Conservation (phyloP, 2,329 filamentous ascomycete genomes). For the Pyrenophora tritici-repentis region DNA sequence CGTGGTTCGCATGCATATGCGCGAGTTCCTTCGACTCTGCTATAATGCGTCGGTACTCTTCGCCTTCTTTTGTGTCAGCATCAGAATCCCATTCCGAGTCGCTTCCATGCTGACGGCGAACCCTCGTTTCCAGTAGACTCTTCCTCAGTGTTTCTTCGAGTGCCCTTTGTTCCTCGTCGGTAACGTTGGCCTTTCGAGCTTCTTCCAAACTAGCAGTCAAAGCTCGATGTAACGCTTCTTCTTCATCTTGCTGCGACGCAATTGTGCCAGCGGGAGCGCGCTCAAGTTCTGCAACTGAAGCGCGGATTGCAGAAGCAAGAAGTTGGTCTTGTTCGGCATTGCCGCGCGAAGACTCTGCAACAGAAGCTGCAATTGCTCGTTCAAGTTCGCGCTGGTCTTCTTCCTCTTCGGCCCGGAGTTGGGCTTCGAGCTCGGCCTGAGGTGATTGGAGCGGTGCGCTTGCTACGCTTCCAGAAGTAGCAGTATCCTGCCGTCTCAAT, state of each 20-base stretch:
- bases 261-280: conserved; percentile 36
- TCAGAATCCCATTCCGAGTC: conserved; percentile 37
- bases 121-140: conserved; percentile 51
- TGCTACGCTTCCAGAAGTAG: conserved; percentile 30
- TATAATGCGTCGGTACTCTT: conserved; percentile 44
- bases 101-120: conserved; percentile 19
- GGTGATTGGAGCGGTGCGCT: conserved; percentile 17
- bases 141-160: conserved; percentile 53
- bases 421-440: conserved; percentile 21
- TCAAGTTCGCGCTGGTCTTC: conserved; percentile 68
- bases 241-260: conserved; percentile 45
- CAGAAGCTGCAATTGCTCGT: conserved; percentile 66
- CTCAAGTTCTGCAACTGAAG: conserved; percentile 67
- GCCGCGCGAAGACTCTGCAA: conserved; percentile 71
- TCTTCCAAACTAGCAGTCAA: conserved; percentile 57
- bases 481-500: conserved; percentile 26
- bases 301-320: conserved; percentile 74
- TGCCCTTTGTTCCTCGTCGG: conserved; percentile 45
- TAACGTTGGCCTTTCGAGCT: conserved; percentile 41
- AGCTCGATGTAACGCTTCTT: conserved; percentile 55
- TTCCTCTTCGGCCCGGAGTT: conserved; percentile 37
- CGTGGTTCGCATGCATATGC: conserved; percentile 29
- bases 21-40: conserved; percentile 42
- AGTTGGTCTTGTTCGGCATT: conserved; percentile 70
- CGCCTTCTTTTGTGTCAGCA: conserved; percentile 41